These are phyloP conservation scores for Eucommia ulmoides DNA, from an alignment of 257 asterid genomes.

Conservation along the genomic window DNA sequence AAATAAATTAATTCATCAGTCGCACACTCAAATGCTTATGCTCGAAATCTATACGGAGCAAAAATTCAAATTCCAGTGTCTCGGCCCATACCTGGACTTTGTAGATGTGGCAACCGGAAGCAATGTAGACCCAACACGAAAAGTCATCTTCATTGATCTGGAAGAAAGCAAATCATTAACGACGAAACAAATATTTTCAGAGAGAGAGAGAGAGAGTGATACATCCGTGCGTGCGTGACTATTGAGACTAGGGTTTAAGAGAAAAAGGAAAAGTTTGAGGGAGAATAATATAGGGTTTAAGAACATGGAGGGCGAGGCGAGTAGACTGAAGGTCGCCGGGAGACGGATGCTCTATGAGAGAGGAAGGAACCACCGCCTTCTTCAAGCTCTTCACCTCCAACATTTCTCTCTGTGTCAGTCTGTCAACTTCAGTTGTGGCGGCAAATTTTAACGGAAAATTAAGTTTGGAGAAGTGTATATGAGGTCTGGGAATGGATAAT, in stretches of 20 bases:
- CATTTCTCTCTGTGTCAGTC: slow-evolving; percentile 18
- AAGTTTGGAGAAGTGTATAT: no score
- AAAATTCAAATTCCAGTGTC: no score
- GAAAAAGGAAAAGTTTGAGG: background rate
- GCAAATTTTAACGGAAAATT: no score
- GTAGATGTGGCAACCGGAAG: slow-evolving; percentile 62
- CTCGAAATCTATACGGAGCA: no score
- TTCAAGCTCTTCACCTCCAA: slow-evolving; percentile 61
- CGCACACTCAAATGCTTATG: no score
- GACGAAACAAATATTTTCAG: background rate
- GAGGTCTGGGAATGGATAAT: no score
- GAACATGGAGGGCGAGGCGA: slow-evolving; percentile 75
- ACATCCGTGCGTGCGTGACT: no score
- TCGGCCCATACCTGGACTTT: slow-evolving; percentile 38
- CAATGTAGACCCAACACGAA: slow-evolving; percentile 75
- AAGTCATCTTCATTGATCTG: slow-evolving; percentile 46
- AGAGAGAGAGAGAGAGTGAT: no score
- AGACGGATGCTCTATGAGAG: slow-evolving; percentile 64
- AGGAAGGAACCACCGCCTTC: slow-evolving; percentile 57
- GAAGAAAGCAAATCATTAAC: slow-evolving; percentile 1
- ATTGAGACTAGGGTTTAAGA: no score
- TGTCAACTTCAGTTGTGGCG: background rate
- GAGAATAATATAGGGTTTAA: background rate
- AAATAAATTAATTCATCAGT: no score
- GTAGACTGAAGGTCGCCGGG: slow-evolving; percentile 73